Base-by-base conservation (phyloP, 1,284 basidiomycete species). In the Ustilago tritici region DNA sequence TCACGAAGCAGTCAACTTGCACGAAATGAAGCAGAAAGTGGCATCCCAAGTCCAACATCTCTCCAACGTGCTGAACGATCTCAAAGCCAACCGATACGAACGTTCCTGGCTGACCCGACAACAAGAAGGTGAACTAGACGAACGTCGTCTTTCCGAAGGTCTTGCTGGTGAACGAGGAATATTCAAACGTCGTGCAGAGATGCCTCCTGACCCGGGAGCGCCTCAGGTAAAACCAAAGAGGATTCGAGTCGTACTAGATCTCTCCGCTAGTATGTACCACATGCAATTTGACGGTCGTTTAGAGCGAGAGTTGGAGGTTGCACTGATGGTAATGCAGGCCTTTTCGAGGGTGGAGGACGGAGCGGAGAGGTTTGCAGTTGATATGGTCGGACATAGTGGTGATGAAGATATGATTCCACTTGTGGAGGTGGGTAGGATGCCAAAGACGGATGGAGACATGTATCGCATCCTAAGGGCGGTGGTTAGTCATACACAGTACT, bases 41-140 rank as follows among this genome's bases (percentile, higher is more conserved):
- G 80, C 76, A 11, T 63, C 75, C 19, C 82, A 84, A 58, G 80
- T 83, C 17, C 67, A 79, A 60, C 79, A 85, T 63, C 75, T 86
- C 1, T 73, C 76, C 23, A 82, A 78, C 65, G 75, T 84, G 34
- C 71, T 86, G 23, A 81, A 85, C 56, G 80, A 82, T 31, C 80
- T 87, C 50, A 84, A 87, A 53, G 86, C 87, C 7, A 85, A 85
- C 53, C 83, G 84, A 49, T 79, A 86, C 56, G 87, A 87, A 65
- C 79, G 87, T 1, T 66, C 78, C 7, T 87, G 87, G 87, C 64
- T 87, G 41, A 83, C 81, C 46, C 75, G 87, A 0, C 86, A 87
- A 61, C 81, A 82, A 56, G 87, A 87, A 15, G 87, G 87, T 1
- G 86, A 87, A 70, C 62, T 87, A 14, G 87, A 87, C 70, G 87